phyloP scores from a whole-genome alignment of 495 filamentous ascomycete genomes.

The Xylona heveae region DNA sequence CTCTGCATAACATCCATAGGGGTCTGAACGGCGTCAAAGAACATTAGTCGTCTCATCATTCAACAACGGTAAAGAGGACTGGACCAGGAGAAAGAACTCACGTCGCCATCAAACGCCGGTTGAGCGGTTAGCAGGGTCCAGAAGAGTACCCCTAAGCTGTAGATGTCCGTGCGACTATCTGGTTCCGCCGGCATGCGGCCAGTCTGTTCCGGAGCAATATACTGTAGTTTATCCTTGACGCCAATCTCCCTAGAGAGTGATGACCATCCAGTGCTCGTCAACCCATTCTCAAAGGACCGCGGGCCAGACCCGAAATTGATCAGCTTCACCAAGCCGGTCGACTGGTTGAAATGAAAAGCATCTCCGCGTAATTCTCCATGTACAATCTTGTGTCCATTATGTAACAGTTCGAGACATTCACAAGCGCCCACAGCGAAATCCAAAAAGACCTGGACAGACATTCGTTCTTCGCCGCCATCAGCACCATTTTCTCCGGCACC shows the following conservation, averaged over 20 bases:
- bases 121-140: conserved; percentile 67
- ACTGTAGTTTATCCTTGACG: conserved; percentile 65
- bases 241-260: conserved; percentile 57
- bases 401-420: conserved; percentile 66
- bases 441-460: conserved; percentile 53
- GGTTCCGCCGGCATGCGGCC: conserved; percentile 77
- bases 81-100: no score
- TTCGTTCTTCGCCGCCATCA: conserved; percentile 28
- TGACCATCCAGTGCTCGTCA: conserved; percentile 70
- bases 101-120: conserved; percentile 54
- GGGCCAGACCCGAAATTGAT: conserved; percentile 69
- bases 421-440: conserved; percentile 76
- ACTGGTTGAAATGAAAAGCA: conserved; percentile 61
- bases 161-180: conserved; percentile 77
- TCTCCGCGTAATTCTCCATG: conserved; percentile 78
- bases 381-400: conserved; percentile 61
- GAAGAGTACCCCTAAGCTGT: conserved; percentile 67
- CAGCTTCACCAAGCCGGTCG: conserved; percentile 48
- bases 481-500: conserved; percentile 12
- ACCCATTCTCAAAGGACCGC: conserved; percentile 67
- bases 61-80: no score
- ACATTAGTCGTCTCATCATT: no score
- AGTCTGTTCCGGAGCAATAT: conserved; percentile 80
- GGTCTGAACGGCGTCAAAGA: no score
- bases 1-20: conserved; percentile 77